These are phyloP conservation scores for Mentha longifolia DNA, from an alignment of 257 asterid species.

Conservation along the genomic window DNA sequence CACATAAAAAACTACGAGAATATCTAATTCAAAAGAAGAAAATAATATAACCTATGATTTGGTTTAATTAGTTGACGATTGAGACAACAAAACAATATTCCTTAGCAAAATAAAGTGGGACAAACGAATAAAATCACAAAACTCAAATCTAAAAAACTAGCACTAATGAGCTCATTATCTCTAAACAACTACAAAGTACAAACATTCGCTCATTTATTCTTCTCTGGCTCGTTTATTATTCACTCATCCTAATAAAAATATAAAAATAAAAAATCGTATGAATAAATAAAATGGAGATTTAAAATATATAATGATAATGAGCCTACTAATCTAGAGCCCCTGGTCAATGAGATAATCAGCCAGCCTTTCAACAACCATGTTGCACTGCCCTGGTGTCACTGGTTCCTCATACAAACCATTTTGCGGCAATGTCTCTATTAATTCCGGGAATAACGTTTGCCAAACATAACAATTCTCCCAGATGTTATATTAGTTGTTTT, in stretches of 20 bases:
- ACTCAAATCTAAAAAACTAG: constrained; percentile 16
- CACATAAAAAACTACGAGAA: background rate
- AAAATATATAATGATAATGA: background rate
- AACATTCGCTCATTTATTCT: constrained; percentile 11
- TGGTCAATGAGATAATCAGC: constrained; percentile 67
- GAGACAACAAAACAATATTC: background rate
- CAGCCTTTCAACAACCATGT: constrained; percentile 65
- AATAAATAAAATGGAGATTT: background rate
- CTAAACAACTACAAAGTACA: constrained; percentile 13
- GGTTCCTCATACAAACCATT: constrained; percentile 79
- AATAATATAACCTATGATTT: too few relatives aligned
- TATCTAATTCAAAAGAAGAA: background rate
- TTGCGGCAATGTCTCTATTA: too few relatives aligned
- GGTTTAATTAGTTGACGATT: background rate
- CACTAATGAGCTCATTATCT: constrained; percentile 13
- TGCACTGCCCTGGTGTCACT: constrained; percentile 67
- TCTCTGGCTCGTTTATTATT: constrained; percentile 5
- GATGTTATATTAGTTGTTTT: too few relatives aligned
- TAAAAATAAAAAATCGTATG: background rate
- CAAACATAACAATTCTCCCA: too few relatives aligned
- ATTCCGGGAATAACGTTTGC: too few relatives aligned
- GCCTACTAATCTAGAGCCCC: constrained; percentile 38
- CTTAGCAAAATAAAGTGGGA: background rate
- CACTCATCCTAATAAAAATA: constrained; percentile 2
- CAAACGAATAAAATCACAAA: background rate